These are phyloP conservation scores for Arachnomyces sp. DNA, from an alignment of 2,329 filamentous ascomycete species.

Conservation along the genomic window DNA sequence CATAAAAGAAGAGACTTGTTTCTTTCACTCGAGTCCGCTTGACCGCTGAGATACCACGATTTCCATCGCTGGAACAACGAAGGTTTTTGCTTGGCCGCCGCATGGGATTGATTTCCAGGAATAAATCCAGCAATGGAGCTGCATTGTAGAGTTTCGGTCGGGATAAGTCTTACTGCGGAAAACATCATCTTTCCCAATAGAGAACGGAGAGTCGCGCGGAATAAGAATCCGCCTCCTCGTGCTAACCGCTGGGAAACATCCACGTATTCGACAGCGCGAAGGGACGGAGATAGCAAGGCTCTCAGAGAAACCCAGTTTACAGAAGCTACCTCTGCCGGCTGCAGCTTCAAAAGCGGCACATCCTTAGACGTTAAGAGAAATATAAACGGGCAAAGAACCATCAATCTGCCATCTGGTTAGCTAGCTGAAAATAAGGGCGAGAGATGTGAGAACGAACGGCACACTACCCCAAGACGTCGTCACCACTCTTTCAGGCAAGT, in stretches of 20 bases:
- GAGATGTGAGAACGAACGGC: slow-evolving; percentile 38
- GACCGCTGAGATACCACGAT: slow-evolving; percentile 21
- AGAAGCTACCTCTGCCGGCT: slow-evolving; percentile 60
- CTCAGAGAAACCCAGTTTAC: slow-evolving; percentile 61
- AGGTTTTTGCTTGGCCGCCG: slow-evolving; percentile 10
- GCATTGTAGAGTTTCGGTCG: slow-evolving; percentile 53
- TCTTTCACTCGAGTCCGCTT: slow-evolving; percentile 23
- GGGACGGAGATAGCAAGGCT: slow-evolving; percentile 50
- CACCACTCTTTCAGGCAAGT: slow-evolving; percentile 57
- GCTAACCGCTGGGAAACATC: slow-evolving; percentile 56
- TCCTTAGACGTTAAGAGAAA: slow-evolving; percentile 53
- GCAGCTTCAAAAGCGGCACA: slow-evolving; percentile 51
- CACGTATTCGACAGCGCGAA: slow-evolving; percentile 55
- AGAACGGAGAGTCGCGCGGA: slow-evolving; percentile 47
- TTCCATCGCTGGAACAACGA: slow-evolving; percentile 21
- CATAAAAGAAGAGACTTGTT: slow-evolving; percentile 52
- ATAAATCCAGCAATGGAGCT: slow-evolving; percentile 46
- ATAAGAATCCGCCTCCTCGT: slow-evolving; percentile 46
- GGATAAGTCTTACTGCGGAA: slow-evolving; percentile 54
- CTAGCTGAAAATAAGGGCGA: slow-evolving; percentile 11
- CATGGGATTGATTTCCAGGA: slow-evolving; percentile 16
- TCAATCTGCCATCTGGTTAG: slow-evolving; percentile 38
- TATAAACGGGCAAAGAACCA: slow-evolving; percentile 62
- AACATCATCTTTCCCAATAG: slow-evolving; percentile 60
- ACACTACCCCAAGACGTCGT: slow-evolving; percentile 59